Evolutionary conservation across 2,329 filamentous ascomycete genomes (phyloP).

Genomic region (Neopestalotiopsis sp.): DNA sequence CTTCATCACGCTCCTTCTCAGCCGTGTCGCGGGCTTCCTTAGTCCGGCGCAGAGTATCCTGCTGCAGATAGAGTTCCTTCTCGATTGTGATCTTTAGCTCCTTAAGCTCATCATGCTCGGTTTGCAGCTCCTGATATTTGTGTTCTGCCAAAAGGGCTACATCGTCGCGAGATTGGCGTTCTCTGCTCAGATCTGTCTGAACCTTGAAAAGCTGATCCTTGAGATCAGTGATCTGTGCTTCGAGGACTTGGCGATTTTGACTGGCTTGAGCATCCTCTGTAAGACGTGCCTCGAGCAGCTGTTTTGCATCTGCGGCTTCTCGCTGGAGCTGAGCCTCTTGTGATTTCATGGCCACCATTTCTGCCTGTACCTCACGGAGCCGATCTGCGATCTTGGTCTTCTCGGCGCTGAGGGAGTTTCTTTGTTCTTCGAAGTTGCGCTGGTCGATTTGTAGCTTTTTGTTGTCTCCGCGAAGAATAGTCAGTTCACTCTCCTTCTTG

Average conservation of each 20-base stretch:
- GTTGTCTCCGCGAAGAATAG: conserved; percentile 82
- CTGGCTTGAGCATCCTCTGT: conserved; percentile 87
- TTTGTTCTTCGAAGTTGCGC: conserved; percentile 79
- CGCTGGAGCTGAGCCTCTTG: conserved; percentile 85
- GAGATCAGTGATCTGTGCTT: conserved; percentile 85
- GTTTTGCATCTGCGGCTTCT: conserved; percentile 87
- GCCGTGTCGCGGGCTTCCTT: conserved; percentile 80
- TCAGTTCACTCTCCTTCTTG: conserved; percentile 91
- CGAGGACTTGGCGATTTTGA: conserved; percentile 80
- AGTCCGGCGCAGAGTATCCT: conserved; percentile 86
- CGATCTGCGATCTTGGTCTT: conserved; percentile 79
- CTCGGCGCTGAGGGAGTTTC: conserved; percentile 70
- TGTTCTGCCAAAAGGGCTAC: conserved; percentile 90
- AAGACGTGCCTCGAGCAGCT: conserved; percentile 83
- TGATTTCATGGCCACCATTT: conserved; percentile 84
- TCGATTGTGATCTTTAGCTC: conserved; percentile 97
- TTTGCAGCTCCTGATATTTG: conserved; percentile 80
- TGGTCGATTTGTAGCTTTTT: conserved; percentile 84
- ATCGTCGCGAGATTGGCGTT: conserved; percentile 92
- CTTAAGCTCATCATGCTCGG: conserved; percentile 85
- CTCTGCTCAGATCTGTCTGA: conserved; percentile 87
- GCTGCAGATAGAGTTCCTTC: conserved; percentile 95
- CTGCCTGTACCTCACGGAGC: conserved; percentile 84
- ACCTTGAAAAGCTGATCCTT: conserved; percentile 84
- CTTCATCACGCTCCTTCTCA: conserved; percentile 87